A percentile compares a stretch with the other conserved stretches of the same genome.
These are phyloP conservation scores for Periconia macrospinosa DNA, from an alignment of 2,329 filamentous ascomycete genomes.

Conservation along the genomic window DNA sequence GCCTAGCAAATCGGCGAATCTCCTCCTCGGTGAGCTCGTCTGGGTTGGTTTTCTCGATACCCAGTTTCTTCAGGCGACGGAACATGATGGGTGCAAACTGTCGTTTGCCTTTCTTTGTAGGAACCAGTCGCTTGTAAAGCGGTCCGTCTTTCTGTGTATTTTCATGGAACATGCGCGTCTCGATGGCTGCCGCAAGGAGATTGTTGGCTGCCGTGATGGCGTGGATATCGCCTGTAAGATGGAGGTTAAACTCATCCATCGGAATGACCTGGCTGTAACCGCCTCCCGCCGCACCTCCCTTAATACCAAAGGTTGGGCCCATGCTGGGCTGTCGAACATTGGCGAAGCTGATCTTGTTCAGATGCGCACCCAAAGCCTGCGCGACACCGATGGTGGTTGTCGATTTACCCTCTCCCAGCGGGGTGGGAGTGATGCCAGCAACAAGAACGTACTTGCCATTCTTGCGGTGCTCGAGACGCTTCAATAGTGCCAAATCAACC, in stretches of 20 bases:
- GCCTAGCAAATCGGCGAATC: conserved; percentile 80
- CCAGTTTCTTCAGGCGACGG: conserved; percentile 89
- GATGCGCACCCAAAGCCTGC: conserved; percentile 86
- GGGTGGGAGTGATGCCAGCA: conserved; percentile 94
- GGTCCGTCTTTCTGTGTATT: conserved; percentile 89
- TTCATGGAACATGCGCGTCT: conserved; percentile 98
- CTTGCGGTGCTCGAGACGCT: conserved; percentile 81
- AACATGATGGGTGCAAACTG: conserved; percentile 90
- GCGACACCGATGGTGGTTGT: conserved; percentile 96
- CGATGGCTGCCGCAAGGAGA: conserved; percentile 90
- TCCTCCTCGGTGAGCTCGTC: conserved; percentile 90
- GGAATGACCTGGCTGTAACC: conserved; percentile 99
- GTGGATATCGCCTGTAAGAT: conserved; percentile 96
- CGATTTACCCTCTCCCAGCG: conserved; percentile 95
- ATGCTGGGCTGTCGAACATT: conserved; percentile 97
- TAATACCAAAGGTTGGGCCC: conserved; percentile 98
- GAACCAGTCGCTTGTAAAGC: conserved; percentile 81
- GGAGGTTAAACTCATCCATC: conserved; percentile 99
- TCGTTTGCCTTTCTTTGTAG: conserved; percentile 81
- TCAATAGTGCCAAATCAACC: conserved; percentile 79
- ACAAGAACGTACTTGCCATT: conserved; percentile 92
- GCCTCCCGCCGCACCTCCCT: conserved; percentile 94
- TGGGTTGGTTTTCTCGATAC: conserved; percentile 92
- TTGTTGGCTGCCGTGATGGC: conserved; percentile 98
- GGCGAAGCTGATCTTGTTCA: conserved; percentile 87